Base-by-base conservation (phyloP, 2,329 filamentous ascomycete species). In the Xylaria sp. region DNA sequence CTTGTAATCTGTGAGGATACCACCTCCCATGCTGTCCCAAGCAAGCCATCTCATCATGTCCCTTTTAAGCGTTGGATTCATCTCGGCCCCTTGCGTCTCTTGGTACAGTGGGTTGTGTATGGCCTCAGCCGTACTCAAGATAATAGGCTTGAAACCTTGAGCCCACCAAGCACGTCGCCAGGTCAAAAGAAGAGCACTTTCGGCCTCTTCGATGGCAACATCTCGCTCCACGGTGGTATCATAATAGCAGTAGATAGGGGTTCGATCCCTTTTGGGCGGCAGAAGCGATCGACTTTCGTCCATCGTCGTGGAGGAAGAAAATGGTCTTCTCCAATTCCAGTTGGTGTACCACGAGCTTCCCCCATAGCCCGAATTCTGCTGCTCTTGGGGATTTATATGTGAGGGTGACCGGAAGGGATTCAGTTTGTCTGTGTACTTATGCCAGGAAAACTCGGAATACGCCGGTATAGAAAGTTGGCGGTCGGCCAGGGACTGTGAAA, bases 121-220 rank as follows among this genome's bases (percentile, higher is more conserved):
- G 16, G 92, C 92, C 71, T 97, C 93, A 1, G 83, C 85, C 13
- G 85, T 83, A 54, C 89, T 87, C 58, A 97, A 76, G 47, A 97
- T 89, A 6, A 94, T 80, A 0, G 94, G 93, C 63, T 82, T 86
- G 76, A 97, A 97, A 9, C 93, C 94, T 69, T 95, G 86, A 0
- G 92, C 91, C 90, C 91, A 97, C 92, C 93, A 97, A 2, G 93
- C 92, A 51, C 91, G 84, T 61, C 92, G 84, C 94, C 94, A 97
- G 56, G 90, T 88, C 59, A 96, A 78, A 53, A 97, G 80, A 60
- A 97, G 76, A 60, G 87, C 83, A 69, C 88, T 88, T 72, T 97
- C 90, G 3, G 90, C 89, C 61, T 89, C 83, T 67, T 83, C 83
- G 54, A 83, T 81, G 16, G 82, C 82, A 53, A 82, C 79, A 37